Evolutionary conservation across 2,329 filamentous ascomycete genomes (phyloP), one percentile per base, ranked within the genome.

Genomic region (Fusarium clavum): DNA sequence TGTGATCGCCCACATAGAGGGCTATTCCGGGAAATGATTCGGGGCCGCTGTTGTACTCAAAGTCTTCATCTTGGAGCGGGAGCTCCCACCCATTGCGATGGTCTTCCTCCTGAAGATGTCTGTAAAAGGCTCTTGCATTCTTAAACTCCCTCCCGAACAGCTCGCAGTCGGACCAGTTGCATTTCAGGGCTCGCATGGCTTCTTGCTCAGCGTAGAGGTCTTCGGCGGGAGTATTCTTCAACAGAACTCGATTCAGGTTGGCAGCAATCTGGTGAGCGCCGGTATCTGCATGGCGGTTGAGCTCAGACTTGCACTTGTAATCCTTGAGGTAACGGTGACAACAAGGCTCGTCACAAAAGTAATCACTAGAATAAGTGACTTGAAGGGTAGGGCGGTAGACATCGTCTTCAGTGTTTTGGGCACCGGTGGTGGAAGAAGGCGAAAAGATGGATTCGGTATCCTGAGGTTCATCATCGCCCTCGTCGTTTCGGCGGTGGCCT

Each of bases 271-370:
- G 76, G 1, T 67, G 41, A 13, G 13, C n/a, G 2, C 29, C 32
- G 0, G 64, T 64, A 1, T 64, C 54, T 8, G 24, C 22, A 8
- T 77, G 76, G 11, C 70, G 52, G 3, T 14, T 32, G 8, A 57
- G 69, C 18, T 76, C 69, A 1, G 73, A 75, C 4, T 27, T 38
- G 20, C 64, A 55, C 8, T 53, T 49, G 24, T 69, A 78, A n/a
- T 75, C 55, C 3, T 16, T 56, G 2, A 64, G 63, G 2, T 62
- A 68, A 1, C 59, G 56, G 7, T 46, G 43, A 13, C 74, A 76
- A 27, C 74, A 75, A 0, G 68, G 57, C 11, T 74, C 70, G 1
- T 48, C 38, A 9, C 73, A 75, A 3, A 62, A 27, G 11, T 62
- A 60, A 0, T 25, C 16, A 9, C 43, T 40, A 2, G 52, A 32